phyloP scores from a whole-genome alignment of 2,329 filamentous ascomycete genomes.

The Ophiostoma populinum region DNA sequence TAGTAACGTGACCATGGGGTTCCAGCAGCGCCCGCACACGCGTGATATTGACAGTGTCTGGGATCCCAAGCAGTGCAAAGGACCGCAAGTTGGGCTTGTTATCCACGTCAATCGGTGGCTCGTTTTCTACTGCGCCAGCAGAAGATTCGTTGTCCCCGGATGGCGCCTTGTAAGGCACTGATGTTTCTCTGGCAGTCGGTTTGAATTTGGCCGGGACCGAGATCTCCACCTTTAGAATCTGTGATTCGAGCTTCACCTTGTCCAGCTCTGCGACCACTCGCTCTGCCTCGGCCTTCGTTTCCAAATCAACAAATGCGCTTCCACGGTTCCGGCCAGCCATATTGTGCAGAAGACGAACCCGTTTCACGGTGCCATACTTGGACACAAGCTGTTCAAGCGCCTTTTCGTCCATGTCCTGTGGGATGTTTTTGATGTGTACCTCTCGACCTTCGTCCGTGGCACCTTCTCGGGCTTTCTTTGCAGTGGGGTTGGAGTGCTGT shows the following conservation, averaged over 20 bases:
- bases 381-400: conserved; percentile 56
- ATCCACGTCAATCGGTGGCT: conserved; percentile 7
- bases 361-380: conserved; percentile 59
- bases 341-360: conserved; percentile 53
- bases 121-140: too few relatives aligned
- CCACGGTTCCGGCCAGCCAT: conserved; percentile 55
- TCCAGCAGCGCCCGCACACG: conserved; percentile 61
- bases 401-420: conserved; percentile 41
- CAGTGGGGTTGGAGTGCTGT: conserved; percentile 69
- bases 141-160: conserved; percentile 16
- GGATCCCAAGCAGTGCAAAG: conserved; percentile 66
- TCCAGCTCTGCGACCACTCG: conserved; percentile 51
- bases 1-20: conserved; percentile 47
- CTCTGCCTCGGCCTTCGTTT: conserved; percentile 49
- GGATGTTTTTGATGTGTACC: conserved; percentile 57
- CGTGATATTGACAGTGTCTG: conserved; percentile 82
- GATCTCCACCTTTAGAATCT: conserved; percentile 49
- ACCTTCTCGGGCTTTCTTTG: conserved; percentile 63
- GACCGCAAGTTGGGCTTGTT: conserved; percentile 25
- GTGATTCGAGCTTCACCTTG: conserved; percentile 49
- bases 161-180: conserved; percentile 16
- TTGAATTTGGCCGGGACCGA: conserved; percentile 40
- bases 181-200: conserved; percentile 27
- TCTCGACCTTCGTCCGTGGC: conserved; percentile 78
- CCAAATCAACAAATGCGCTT: conserved; percentile 64